Evolutionary conservation across 768 basidiomycete species (phyloP).

Genomic region (Boletus vinaceobasis): DNA sequence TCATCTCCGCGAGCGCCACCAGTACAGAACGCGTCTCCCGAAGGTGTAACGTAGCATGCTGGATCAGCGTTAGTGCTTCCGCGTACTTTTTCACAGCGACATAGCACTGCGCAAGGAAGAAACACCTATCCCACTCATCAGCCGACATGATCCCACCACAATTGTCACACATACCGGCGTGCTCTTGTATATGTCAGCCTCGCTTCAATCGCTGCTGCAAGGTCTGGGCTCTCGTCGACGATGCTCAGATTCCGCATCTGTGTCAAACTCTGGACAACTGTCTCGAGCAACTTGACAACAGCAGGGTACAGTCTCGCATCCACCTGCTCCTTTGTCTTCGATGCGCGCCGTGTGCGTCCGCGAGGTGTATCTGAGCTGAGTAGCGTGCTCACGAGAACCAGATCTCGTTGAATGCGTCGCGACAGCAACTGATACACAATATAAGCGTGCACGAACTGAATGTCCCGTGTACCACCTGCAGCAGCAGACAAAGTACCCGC

Average conservation of each 20-base stretch:
- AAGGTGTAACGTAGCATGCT: constrained; percentile 67
- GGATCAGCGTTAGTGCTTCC: constrained; percentile 66
- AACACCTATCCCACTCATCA: constrained; percentile 45
- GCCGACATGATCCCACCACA: background rate
- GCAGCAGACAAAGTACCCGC: constrained; percentile 39
- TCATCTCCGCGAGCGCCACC: constrained; percentile 45
- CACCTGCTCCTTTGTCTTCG: constrained; percentile 45
- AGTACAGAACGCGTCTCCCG: constrained; percentile 65
- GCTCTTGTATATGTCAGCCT: constrained; percentile 73
- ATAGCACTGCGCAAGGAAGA: constrained; percentile 77
- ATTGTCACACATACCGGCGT: constrained; percentile 48
- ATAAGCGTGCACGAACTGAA: constrained; percentile 83
- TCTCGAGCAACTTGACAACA: constrained; percentile 84
- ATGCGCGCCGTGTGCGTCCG: constrained; percentile 14
- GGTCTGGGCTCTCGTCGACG: constrained; percentile 84
- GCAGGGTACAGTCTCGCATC: constrained; percentile 80
- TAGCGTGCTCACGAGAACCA: constrained; percentile 69
- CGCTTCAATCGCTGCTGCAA: constrained; percentile 75
- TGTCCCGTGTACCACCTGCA: constrained; percentile 57
- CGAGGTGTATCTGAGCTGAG: constrained; percentile 41
- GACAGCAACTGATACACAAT: constrained; percentile 86
- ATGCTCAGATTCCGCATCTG: constrained; percentile 82
- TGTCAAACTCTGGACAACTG: constrained; percentile 76
- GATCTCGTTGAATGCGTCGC: constrained; percentile 84
- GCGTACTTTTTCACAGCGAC: constrained; percentile 64